Evolutionary conservation across 495 filamentous ascomycete genomes (phyloP), one percentile per base, ranked within the genome.

Genomic region (Lophiotrema nucula): DNA sequence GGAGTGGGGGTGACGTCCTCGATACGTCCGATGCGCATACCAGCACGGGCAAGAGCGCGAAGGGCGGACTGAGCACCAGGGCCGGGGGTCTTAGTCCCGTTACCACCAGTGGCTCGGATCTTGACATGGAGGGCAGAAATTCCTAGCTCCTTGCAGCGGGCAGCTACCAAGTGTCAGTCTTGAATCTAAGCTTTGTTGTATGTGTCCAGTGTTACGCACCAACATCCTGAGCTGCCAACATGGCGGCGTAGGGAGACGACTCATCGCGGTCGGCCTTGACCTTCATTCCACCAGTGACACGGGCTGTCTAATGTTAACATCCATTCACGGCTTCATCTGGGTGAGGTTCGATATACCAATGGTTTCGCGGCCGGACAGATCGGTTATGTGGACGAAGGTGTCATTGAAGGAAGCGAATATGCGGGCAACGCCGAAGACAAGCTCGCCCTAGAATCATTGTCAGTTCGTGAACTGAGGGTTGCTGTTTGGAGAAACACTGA

Each of bases 251-350:
- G 62, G 93, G 93, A 46, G 92, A 97, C 60, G 92, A 97, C 83
- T 99, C 93, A 79, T 99, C 93, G 81, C 93, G 91, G 76, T 99
- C 93, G 76, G 93, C 93, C 55, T 99, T 99, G 82, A 99, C 93
- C 83, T 99, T 99, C 93, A 97, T 97, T 73, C 93, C 93, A 78
- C 93, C 93, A 68, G 93, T 99, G 58, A 99, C 91, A 87, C 93
- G 91, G 84, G 82, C n/a, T n/a, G n/a, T n/a, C n/a, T n/a, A n/a
- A n/a, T n/a, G n/a, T n/a, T n/a, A n/a, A n/a, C n/a, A n/a, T n/a
- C n/a, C n/a, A n/a, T n/a, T n/a, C n/a, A n/a, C n/a, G n/a, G n/a
- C n/a, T n/a, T n/a, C n/a, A n/a, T n/a, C n/a, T n/a, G n/a, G n/a
- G n/a, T n/a, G n/a, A n/a, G n/a, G n/a, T n/a, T n/a, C n/a, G n/a